Percentiles rank a stretch among this genome's conserved stretches.
Evolutionary conservation across 2,329 filamentous ascomycete genomes (phyloP).

Genomic region (Aspergillus texensis): DNA sequence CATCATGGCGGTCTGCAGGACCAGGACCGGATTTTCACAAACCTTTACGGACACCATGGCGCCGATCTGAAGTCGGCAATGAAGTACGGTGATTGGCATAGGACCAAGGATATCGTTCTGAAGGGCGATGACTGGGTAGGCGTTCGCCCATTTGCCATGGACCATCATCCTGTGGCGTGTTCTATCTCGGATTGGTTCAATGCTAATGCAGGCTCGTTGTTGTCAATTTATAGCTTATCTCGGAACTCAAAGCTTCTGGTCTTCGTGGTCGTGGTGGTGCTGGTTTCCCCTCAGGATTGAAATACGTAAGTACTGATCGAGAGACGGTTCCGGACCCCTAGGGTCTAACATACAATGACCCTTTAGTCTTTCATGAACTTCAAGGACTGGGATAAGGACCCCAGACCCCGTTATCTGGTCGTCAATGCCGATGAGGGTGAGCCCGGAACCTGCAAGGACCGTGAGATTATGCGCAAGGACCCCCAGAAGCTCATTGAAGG

Average conservation of each 20-base stretch:
- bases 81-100: constrained; percentile 99
- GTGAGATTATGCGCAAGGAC: constrained; percentile 99
- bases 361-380: constrained; percentile 99
- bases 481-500: constrained; percentile 98
- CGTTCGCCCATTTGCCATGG: constrained; percentile 19
- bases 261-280: constrained; percentile 94
- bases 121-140: constrained; percentile 93
- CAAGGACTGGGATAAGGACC: constrained; percentile 99
- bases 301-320: constrained; percentile 74
- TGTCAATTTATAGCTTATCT: constrained; percentile 69
- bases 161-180: neutral
- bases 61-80: constrained; percentile 89
- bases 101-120: constrained; percentile 95
- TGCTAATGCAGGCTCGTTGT: neutral
- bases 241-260: constrained; percentile 94
- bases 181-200: constrained; percentile 1
- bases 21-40: constrained; percentile 98
- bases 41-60: constrained; percentile 91
- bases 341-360: neutral
- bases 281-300: constrained; percentile 95
- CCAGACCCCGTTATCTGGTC: constrained; percentile 91
- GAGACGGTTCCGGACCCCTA: neutral
- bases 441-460: constrained; percentile 98
- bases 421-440: constrained; percentile 99
- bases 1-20: constrained; percentile 87